These are phyloP conservation scores for Cylindrotheca closterium DNA, from an alignment of 108 stramenopile genomes.

Conservation along the genomic window DNA sequence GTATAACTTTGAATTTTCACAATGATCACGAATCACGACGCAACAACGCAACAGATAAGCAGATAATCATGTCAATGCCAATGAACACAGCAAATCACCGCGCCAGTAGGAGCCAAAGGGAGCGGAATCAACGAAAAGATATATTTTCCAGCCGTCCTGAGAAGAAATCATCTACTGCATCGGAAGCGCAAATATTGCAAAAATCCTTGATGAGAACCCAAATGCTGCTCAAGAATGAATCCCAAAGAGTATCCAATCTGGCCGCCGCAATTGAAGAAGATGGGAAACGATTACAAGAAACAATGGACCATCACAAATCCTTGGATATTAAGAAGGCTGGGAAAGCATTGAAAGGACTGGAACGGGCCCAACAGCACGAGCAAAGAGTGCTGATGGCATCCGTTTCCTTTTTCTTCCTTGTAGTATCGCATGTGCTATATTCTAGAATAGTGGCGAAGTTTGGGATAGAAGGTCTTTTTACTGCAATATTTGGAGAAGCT, in stretches of 20 bases:
- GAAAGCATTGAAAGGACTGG: slow-evolving; percentile 38
- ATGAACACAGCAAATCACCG: background rate
- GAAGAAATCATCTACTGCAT: slow-evolving; percentile 35
- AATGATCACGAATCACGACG: no score
- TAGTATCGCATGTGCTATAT: slow-evolving; percentile 57
- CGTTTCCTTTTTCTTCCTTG: slow-evolving; percentile 42
- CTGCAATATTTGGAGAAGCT: no score
- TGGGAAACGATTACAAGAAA: slow-evolving; percentile 39
- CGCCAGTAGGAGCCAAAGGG: background rate
- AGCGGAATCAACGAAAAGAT: slow-evolving; percentile 4
- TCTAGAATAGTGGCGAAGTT: slow-evolving; percentile 45
- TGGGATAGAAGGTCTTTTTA: slow-evolving; percentile 10
- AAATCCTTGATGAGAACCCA: slow-evolving; percentile 55
- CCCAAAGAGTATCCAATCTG: slow-evolving; percentile 55
- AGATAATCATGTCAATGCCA: background rate
- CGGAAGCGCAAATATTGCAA: slow-evolving; percentile 57
- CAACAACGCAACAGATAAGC: no score
- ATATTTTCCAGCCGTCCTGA: slow-evolving; percentile 11
- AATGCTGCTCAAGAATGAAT: slow-evolving; percentile 45
- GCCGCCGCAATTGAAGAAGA: slow-evolving; percentile 54
- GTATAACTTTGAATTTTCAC: no score
- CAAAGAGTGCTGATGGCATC: slow-evolving; percentile 46
- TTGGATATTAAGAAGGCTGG: slow-evolving; percentile 45
- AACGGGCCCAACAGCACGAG: slow-evolving; percentile 52
- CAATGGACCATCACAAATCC: slow-evolving; percentile 45